Conservation (phyloP, 306 rosid species). For the Rubus parviflorus region DNA sequence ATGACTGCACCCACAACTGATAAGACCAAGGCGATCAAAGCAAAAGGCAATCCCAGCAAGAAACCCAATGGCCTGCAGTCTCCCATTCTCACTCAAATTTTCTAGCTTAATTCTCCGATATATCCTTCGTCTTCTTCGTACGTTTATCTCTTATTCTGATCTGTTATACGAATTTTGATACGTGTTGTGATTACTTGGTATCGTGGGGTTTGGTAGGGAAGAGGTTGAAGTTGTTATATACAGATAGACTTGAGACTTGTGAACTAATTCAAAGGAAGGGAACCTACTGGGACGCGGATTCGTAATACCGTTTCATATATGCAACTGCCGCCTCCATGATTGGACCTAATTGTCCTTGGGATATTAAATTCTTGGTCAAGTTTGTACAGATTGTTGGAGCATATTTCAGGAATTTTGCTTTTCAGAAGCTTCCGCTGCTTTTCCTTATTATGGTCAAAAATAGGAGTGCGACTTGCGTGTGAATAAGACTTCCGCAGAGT, state of each 20-base stretch:
- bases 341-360: not conserved
- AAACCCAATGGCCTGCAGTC: constrained; percentile 86
- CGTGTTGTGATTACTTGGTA: not conserved
- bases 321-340: not conserved
- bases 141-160: not conserved
- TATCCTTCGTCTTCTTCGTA: not conserved
- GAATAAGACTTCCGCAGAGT: no score
- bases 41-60: constrained; percentile 78
- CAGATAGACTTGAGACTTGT: not conserved
- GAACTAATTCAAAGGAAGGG: not conserved
- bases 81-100: constrained; percentile 32
- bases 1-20: constrained; percentile 67
- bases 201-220: not conserved
- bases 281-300: not conserved
- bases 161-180: not conserved
- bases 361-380: not conserved
- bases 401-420: not conserved
- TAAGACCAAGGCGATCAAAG: constrained; percentile 57
- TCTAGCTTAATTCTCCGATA: constrained; percentile 2
- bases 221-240: not conserved
- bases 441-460: not conserved
- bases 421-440: not conserved
- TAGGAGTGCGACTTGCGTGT: not conserved
- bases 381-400: not conserved
- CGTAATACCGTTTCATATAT: not conserved